Evolutionary conservation across 148 eudicot genomes (phyloP).

Genomic region (Silene latifolia): DNA sequence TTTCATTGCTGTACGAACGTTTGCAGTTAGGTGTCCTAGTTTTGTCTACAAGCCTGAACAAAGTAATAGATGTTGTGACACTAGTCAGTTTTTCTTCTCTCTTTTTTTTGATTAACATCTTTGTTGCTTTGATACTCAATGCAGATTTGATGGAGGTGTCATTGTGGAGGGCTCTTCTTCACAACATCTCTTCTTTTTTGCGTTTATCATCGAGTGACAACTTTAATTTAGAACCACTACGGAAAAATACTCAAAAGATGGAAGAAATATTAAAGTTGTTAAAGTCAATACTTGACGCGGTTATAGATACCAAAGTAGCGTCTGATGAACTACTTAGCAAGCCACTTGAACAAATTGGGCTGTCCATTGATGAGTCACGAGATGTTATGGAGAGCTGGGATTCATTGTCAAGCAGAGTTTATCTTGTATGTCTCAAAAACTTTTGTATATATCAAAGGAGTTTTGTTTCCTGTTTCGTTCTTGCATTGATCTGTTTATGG

Average conservation of each 20-base stretch:
- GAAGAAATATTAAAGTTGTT: slow-evolving; percentile 71
- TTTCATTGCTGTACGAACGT: neutral
- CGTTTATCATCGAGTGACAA: slow-evolving; percentile 47
- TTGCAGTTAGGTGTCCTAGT: neutral
- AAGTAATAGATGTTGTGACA: neutral
- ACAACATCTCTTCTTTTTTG: slow-evolving; percentile 58
- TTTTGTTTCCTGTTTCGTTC: neutral
- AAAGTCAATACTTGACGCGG: slow-evolving; percentile 66
- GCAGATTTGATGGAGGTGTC: slow-evolving; percentile 89
- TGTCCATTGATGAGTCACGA: slow-evolving; percentile 55
- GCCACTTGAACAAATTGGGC: slow-evolving; percentile 47
- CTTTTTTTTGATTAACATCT: slow-evolving; percentile 1
- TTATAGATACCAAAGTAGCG: slow-evolving; percentile 51
- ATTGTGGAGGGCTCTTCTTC: slow-evolving; percentile 62
- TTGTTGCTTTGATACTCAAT: neutral
- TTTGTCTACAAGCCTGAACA: neutral
- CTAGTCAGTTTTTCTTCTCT: neutral
- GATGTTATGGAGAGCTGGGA: slow-evolving; percentile 74
- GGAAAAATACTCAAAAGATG: slow-evolving; percentile 50
- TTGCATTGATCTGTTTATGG: neutral
- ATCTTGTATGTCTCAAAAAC: slow-evolving; percentile 53
- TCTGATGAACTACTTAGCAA: slow-evolving; percentile 57
- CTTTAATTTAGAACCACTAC: slow-evolving; percentile 50
- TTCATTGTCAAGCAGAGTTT: slow-evolving; percentile 76
- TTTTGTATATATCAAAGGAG: neutral